A percentile compares a stretch with the other conserved stretches of the same genome.
Evolutionary conservation across 192 early-diverging fungal species (phyloP).

Genomic region (Coemansia sp.): DNA sequence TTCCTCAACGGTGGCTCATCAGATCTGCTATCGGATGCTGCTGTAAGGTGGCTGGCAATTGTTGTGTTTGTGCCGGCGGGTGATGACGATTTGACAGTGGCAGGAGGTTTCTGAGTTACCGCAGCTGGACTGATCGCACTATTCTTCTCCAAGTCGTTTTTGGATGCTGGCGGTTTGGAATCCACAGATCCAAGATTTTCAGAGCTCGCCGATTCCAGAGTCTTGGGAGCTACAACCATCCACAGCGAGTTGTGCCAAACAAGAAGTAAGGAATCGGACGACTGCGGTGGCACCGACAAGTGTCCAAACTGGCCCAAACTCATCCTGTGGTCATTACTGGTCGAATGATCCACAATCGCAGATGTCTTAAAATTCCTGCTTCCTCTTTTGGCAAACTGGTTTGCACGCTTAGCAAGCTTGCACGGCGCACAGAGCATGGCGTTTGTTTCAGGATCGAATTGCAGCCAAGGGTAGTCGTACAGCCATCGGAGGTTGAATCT

Average conservation of each 20-base stretch:
- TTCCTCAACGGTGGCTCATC: background rate
- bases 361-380: conserved; percentile 54
- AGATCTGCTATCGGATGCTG: conserved; percentile 17
- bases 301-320: conserved; percentile 28
- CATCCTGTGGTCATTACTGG: conserved; percentile 48
- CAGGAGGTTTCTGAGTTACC: conserved; percentile 16
- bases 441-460: conserved; percentile 34
- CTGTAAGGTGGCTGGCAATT: conserved; percentile 22
- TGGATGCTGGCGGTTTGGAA: background rate
- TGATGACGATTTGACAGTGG: conserved; percentile 15
- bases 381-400: conserved; percentile 50
- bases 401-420: conserved; percentile 35
- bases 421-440: conserved; percentile 50
- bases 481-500: conserved; percentile 53
- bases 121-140: conserved; percentile 7
- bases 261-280: conserved; percentile 7
- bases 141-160: background rate
- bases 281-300: background rate
- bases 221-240: conserved; percentile 9
- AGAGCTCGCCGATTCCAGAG: background rate
- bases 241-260: conserved; percentile 23
- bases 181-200: background rate
- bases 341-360: conserved; percentile 45
- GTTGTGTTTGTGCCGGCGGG: conserved; percentile 32
- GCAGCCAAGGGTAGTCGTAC: conserved; percentile 51